Evolutionary conservation across 176 grass and related monocot species (phyloP).

Genomic region (Secale cereale): DNA sequence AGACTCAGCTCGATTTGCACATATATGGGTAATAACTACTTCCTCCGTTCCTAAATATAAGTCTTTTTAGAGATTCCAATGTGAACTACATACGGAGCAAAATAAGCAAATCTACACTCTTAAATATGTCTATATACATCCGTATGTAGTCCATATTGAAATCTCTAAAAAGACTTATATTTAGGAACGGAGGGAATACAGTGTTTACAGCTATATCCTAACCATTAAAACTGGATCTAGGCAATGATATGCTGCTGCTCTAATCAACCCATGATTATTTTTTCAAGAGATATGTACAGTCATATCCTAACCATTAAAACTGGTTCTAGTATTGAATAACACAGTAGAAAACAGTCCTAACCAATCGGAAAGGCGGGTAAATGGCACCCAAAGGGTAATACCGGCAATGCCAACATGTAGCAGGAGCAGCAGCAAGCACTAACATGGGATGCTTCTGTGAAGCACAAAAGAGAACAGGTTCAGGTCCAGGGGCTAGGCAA

Average conservation of each 20-base stretch:
- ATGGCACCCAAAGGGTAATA: constrained; percentile 1
- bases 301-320: not conserved
- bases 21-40: not conserved
- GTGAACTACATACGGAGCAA: too few species aligned
- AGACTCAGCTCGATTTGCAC: not conserved
- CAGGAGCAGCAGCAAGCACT: constrained; percentile 12
- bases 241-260: not conserved
- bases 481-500: constrained; percentile 10
- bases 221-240: too few species aligned
- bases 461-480: constrained; percentile 22
- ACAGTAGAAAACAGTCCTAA: not conserved
- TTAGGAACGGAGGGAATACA: too few species aligned
- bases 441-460: constrained; percentile 38
- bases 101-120: too few species aligned
- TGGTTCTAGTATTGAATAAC: not conserved
- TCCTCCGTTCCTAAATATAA: too few species aligned
- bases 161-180: too few species aligned
- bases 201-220: too few species aligned
- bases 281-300: not conserved
- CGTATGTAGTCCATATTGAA: too few species aligned
- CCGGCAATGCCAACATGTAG: constrained; percentile 17
- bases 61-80: too few species aligned
- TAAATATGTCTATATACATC: too few species aligned
- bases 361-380: not conserved
- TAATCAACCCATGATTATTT: not conserved